phyloP scores from a whole-genome alignment of 768 basidiomycete species.

The Hypsizygus marmoreus region DNA sequence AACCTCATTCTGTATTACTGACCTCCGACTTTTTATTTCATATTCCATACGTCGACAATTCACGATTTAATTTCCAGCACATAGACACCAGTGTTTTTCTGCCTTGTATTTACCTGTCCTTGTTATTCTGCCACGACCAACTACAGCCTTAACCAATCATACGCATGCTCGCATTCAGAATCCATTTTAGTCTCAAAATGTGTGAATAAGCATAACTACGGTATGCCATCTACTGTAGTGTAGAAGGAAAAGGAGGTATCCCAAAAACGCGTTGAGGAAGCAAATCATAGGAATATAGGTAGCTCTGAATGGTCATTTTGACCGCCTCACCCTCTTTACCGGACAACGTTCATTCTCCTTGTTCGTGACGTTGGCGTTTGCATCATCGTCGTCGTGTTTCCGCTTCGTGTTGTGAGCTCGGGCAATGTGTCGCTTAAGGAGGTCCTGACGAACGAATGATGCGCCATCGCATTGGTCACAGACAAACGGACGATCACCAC shows the following conservation, averaged over 20 bases:
- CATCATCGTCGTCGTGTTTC: slow-evolving; percentile 11
- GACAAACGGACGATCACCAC: slow-evolving; percentile 55
- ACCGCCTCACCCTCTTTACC: slow-evolving; percentile 5
- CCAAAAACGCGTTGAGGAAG: too few species aligned
- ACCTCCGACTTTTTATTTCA: too few species aligned
- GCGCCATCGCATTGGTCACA: slow-evolving; percentile 58
- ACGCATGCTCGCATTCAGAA: too few species aligned
- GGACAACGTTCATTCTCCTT: slow-evolving; percentile 3
- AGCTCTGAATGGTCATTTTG: slow-evolving; percentile 8
- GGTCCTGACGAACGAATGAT: slow-evolving; percentile 67
- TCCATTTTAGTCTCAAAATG: too few species aligned
- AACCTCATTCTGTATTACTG: slow-evolving; percentile 13
- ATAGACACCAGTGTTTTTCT: background rate
- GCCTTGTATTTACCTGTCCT: slow-evolving; percentile 10
- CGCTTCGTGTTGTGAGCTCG: slow-evolving; percentile 50
- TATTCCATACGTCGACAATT: background rate
- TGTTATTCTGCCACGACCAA: slow-evolving; percentile 5
- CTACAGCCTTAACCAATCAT: background rate
- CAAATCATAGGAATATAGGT: too few species aligned
- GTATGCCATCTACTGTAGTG: too few species aligned
- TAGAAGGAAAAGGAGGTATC: too few species aligned
- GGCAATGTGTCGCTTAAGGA: slow-evolving; percentile 65
- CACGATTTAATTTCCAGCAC: slow-evolving; percentile 6
- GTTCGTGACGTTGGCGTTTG: too few species aligned
- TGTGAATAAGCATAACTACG: too few species aligned